Percentiles rank a stretch among this genome's conserved stretches.
Evolutionary conservation across 208 protist species (phyloP).

Genomic region (Acanthamoeba healyi): DNA sequence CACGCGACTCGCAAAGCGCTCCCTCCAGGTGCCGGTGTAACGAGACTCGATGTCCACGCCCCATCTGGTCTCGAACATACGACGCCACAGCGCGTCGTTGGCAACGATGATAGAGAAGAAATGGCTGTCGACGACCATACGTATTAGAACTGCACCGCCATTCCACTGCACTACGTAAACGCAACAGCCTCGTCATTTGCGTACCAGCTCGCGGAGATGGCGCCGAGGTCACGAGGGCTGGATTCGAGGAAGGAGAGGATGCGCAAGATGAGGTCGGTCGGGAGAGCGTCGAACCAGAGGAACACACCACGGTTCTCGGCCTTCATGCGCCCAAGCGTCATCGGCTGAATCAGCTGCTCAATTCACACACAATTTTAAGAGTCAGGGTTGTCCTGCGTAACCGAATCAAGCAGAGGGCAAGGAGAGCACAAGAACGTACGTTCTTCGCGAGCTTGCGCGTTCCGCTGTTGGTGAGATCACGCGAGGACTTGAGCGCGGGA

Average conservation of each 20-base stretch:
- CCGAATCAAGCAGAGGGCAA: no score
- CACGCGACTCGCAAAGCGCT: slow-evolving; percentile 47
- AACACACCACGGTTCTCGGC: slow-evolving; percentile 41
- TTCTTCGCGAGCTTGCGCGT: not conserved
- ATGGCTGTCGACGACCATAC: not conserved
- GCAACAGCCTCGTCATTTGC: no score
- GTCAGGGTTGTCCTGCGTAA: not conserved
- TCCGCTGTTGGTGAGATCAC: not conserved
- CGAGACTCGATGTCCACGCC: not conserved
- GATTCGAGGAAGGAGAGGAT: slow-evolving; percentile 62
- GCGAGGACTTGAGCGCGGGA: not conserved
- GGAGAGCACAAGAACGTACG: not conserved
- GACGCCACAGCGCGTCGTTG: slow-evolving; percentile 43
- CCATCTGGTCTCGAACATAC: slow-evolving; percentile 50
- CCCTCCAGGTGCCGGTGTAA: slow-evolving; percentile 15
- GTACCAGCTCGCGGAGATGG: slow-evolving; percentile 23
- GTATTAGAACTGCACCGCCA: no score
- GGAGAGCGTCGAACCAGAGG: slow-evolving; percentile 43
- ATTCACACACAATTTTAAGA: not conserved
- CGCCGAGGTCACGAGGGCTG: slow-evolving; percentile 23
- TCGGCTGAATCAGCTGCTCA: not conserved
- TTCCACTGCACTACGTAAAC: no score
- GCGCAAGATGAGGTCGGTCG: slow-evolving; percentile 49
- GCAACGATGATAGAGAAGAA: slow-evolving; percentile 59
- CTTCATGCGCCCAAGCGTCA: slow-evolving; percentile 36